These are phyloP conservation scores for Grosmannia serpens DNA, from an alignment of 2,329 filamentous ascomycete species.

Conservation along the genomic window DNA sequence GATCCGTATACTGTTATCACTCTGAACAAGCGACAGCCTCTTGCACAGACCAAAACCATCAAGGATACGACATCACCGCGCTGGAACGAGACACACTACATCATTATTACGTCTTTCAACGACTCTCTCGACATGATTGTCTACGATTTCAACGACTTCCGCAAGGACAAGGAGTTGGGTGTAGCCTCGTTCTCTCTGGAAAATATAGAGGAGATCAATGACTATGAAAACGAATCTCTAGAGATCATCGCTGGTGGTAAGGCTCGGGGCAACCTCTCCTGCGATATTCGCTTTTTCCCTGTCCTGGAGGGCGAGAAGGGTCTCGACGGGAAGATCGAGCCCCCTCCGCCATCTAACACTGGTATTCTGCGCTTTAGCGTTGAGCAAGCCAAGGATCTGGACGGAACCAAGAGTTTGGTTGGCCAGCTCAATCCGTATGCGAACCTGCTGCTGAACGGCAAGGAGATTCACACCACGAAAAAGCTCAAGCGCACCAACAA, in stretches of 20 bases:
- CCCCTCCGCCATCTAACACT: slow-evolving; percentile 79
- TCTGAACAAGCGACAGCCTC: slow-evolving; percentile 67
- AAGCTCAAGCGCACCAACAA: slow-evolving; percentile 96
- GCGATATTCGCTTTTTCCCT: slow-evolving; percentile 90
- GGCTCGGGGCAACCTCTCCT: slow-evolving; percentile 64
- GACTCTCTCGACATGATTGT: slow-evolving; percentile 77
- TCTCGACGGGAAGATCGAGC: slow-evolving; percentile 65
- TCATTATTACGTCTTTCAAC: slow-evolving; percentile 84
- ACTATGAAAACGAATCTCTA: slow-evolving; percentile 73
- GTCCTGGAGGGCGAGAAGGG: slow-evolving; percentile 64
- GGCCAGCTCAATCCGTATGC: slow-evolving; percentile 89
- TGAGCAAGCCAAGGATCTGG: slow-evolving; percentile 92
- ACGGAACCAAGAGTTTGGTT: slow-evolving; percentile 82
- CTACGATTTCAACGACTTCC: slow-evolving; percentile 89
- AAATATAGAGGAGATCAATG: slow-evolving; percentile 61
- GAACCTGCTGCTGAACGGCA: slow-evolving; percentile 77
- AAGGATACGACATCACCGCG: slow-evolving; percentile 75
- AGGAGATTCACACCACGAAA: slow-evolving; percentile 78
- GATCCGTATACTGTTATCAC: slow-evolving; percentile 84
- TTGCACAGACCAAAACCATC: slow-evolving; percentile 82
- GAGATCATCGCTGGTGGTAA: slow-evolving; percentile 81
- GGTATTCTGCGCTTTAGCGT: slow-evolving; percentile 90
- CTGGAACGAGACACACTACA: slow-evolving; percentile 95
- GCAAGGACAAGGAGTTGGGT: slow-evolving; percentile 93
- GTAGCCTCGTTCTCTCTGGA: slow-evolving; percentile 78